Base-by-base conservation (phyloP, 1,284 basidiomycete genomes). In the Sporisorium exsertum region DNA sequence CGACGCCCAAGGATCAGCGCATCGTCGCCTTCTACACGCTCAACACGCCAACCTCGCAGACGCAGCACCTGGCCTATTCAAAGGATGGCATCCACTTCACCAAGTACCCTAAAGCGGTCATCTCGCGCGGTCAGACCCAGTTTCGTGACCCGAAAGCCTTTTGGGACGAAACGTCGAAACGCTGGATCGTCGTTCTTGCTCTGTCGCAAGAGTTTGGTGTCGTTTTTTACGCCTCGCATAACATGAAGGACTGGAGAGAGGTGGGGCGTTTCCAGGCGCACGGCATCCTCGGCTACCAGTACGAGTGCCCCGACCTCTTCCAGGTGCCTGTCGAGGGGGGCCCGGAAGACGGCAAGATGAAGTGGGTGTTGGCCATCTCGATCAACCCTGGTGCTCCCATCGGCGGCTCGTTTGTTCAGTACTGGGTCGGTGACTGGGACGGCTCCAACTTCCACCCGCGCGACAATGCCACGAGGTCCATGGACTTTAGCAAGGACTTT, bases 131-230 rank as follows among this genome's bases (percentile, higher is more conserved):
- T 42, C 70, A 68, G 62, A 83, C 80, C 9, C 86, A 87, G 61
- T 87, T 87, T 81, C 79, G 87, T 43, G 87, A 88, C 66, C 87
- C 87, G 22, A 87, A 87, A 70, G 87, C 87, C 22, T 84, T 87
- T 51, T 84, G 86, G 82, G 81, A 87, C 59, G 76, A 64, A 4
- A 61, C 58, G 22, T 55, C 78, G 29, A 78, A 81, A 42, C 79
- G 79, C 18, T 87, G 87, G 87, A 85, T 87, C 53, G 87, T 87
- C 83, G 84, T 86, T 43, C 70, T 87, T 40, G 83, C 87, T 3
- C 84, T 80, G 35, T 67, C 87, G 5, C 78, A 84, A 46, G 84
- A 86, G 29, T 86, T 82, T 55, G 77, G 71, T 13, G 80, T 87
- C 56, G 84, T 83, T 33, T 85, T 87, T 55, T 87, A 86, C 82